Percentiles rank a stretch among this genome's conserved stretches.
Conservation (phyloP, 345 rosid species). For the Populus nigra region DNA sequence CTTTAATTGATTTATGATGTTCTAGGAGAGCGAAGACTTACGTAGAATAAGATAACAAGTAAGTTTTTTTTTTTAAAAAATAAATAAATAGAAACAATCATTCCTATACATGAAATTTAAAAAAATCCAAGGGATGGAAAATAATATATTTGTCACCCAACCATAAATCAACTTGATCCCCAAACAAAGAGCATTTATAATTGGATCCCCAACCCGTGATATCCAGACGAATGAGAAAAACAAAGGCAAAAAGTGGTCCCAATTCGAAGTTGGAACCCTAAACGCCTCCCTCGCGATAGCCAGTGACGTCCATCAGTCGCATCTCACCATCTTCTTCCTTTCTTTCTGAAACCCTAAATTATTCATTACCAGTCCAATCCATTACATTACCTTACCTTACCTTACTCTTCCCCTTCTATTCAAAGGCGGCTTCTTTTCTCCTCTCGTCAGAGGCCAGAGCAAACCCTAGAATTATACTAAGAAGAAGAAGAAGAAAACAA, state of each 20-base stretch:
- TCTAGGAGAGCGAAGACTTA: neutral
- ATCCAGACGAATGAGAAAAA: neutral
- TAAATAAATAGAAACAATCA: neutral
- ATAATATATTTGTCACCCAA: neutral
- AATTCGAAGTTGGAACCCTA: neutral
- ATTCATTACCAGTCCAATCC: neutral
- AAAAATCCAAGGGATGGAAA: neutral
- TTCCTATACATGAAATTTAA: neutral
- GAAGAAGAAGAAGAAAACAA: neutral
- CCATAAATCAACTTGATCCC: neutral
- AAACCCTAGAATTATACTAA: neutral
- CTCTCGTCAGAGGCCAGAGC: neutral
- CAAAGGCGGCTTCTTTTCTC: neutral
- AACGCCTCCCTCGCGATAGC: neutral
- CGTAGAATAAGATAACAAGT: neutral
- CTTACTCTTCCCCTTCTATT: neutral
- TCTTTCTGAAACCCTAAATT: neutral
- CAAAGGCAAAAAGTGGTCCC: neutral
- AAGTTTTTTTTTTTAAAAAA: no score
- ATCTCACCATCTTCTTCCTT: neutral
- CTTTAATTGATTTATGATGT: neutral
- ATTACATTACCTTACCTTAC: neutral
- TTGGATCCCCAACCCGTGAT: neutral
- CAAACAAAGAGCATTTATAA: neutral
- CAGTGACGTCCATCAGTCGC: neutral